These are phyloP conservation scores for Adiantum capillusveneris DNA, from an alignment of 75 land plant genomes.

Conservation along the genomic window DNA sequence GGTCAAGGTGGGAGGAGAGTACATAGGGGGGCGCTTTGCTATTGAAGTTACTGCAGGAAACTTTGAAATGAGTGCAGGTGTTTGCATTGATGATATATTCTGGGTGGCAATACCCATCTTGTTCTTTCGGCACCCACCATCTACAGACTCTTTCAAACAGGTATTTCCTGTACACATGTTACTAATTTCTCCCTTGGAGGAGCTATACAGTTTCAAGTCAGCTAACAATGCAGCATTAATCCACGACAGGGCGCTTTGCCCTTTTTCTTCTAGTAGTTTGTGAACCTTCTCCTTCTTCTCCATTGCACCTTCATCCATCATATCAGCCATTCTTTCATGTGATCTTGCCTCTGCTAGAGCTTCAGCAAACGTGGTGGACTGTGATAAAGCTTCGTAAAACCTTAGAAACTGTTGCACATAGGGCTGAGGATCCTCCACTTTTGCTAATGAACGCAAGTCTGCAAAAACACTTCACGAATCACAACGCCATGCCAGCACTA, in stretches of 20 bases:
- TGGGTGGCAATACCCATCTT: constrained; percentile 25
- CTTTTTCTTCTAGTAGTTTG: constrained; percentile 10
- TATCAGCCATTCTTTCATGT: background rate
- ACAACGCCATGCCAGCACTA: background rate
- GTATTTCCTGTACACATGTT: constrained; percentile 2
- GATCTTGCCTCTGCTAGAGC: constrained; percentile 13
- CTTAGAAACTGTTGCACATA: constrained; percentile 21
- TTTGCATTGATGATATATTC: constrained; percentile 14
- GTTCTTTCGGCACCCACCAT: constrained; percentile 2
- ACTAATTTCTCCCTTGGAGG: constrained; percentile 20
- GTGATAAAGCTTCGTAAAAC: constrained; percentile 19
- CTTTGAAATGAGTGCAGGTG: background rate
- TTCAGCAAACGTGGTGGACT: constrained; percentile 11
- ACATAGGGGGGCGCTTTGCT: constrained; percentile 4
- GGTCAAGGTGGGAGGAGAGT: background rate
- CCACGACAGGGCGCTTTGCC: constrained; percentile 43
- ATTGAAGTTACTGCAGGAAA: background rate
- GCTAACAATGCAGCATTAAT: constrained; percentile 83
- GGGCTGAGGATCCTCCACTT: constrained; percentile 11
- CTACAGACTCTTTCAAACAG: constrained; percentile 8
- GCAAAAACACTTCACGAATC: constrained; percentile 14
- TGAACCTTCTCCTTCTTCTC: background rate
- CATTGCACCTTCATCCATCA: background rate
- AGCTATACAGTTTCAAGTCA: constrained; percentile 53
- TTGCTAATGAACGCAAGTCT: constrained; percentile 10